These are phyloP conservation scores for Canavalia gladiata DNA, from an alignment of 306 rosid genomes.

Conservation along the genomic window DNA sequence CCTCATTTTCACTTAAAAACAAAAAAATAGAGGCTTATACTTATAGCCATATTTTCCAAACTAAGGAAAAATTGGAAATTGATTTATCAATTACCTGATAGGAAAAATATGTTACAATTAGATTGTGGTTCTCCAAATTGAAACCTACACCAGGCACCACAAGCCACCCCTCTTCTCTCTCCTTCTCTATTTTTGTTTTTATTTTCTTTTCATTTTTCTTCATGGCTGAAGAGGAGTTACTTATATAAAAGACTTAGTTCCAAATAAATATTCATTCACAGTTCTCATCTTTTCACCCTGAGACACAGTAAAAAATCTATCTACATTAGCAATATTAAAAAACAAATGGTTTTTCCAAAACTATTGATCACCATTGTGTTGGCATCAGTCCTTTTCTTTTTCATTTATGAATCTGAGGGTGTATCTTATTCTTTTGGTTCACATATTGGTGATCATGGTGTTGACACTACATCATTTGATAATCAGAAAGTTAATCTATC, in stretches of 20 bases:
- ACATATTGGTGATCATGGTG: not conserved
- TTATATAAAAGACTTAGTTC: not conserved
- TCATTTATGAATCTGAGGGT: constrained; percentile 46
- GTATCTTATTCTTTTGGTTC: constrained; percentile 40
- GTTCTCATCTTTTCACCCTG: not conserved
- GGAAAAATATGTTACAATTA: not conserved
- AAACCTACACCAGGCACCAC: constrained; percentile 1
- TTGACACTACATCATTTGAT: not conserved
- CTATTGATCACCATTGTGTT: constrained; percentile 39
- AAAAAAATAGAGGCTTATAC: not conserved
- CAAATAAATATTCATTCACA: constrained; percentile 24
- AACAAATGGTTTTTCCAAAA: constrained; percentile 53
- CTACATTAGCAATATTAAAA: not conserved
- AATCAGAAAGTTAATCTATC: constrained; percentile 64
- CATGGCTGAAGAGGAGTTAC: not conserved
- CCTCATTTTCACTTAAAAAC: constrained; percentile 21
- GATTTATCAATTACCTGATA: not conserved
- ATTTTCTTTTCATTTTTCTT: not conserved
- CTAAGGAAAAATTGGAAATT: not conserved
- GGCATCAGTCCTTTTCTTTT: constrained; percentile 39
- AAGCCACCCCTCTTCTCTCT: not conserved
- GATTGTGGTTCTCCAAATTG: not conserved
- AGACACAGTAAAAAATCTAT: not conserved
- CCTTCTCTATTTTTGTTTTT: not conserved
- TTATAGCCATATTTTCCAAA: constrained; percentile 6